These are phyloP conservation scores for Hypomyces rosellus DNA, from an alignment of 2,329 filamentous ascomycete species.

Conservation along the genomic window DNA sequence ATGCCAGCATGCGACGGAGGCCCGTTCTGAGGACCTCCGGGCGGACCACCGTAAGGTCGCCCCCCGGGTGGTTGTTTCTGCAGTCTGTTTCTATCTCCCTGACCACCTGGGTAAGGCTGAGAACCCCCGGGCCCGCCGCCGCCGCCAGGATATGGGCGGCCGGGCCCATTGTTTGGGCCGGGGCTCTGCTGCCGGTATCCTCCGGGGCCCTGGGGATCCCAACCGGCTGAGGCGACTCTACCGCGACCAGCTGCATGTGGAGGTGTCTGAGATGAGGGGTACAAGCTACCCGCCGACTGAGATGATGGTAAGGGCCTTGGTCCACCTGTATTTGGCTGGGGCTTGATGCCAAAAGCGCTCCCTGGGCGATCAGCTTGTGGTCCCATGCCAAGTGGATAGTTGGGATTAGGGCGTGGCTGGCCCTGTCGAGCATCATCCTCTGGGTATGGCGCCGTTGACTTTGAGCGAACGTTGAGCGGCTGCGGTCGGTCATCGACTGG, in stretches of 20 bases:
- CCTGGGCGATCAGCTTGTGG: conserved; percentile 43
- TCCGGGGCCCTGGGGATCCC: conserved; percentile 36
- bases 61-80: conserved; percentile 21
- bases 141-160: conserved; percentile 14
- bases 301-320: conserved; percentile 34
- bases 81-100: conserved; percentile 26
- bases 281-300: conserved; percentile 41
- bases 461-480: conserved; percentile 40
- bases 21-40: conserved; percentile 7
- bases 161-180: conserved; percentile 25
- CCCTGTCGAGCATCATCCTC: conserved; percentile 41
- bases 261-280: conserved; percentile 25
- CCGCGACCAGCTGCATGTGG: conserved; percentile 35
- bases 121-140: conserved; percentile 23
- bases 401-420: conserved; percentile 38
- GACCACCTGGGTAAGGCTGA: conserved; percentile 22
- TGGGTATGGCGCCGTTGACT: conserved; percentile 46
- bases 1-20: conserved; percentile 9
- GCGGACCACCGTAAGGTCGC: conserved; percentile 5
- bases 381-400: conserved; percentile 43
- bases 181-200: conserved; percentile 35
- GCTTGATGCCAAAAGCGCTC: conserved; percentile 50
- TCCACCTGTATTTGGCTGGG: conserved; percentile 25
- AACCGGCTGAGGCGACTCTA: conserved; percentile 39
- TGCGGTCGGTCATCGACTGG: conserved; percentile 60